These are phyloP conservation scores for Linderniella brevidens DNA, from an alignment of 257 asterid genomes.

Conservation along the genomic window DNA sequence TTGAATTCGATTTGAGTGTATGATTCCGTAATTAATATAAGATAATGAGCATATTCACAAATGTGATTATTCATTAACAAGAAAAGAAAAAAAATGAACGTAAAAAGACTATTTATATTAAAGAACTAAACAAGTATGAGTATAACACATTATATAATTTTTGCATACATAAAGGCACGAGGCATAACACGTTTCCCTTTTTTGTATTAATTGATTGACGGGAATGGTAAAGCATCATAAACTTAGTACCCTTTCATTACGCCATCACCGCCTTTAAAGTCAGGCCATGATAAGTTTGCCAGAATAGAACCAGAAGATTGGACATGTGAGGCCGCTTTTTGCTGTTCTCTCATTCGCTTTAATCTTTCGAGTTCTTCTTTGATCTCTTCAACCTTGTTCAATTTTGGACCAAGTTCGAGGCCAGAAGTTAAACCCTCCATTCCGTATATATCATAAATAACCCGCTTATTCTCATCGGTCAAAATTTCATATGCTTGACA, in stretches of 20 bases:
- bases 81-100: too few species aligned
- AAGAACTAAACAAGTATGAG: too few species aligned
- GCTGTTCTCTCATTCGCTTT: slow-evolving; percentile 49
- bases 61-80: too few species aligned
- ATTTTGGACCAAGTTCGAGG: slow-evolving; percentile 78
- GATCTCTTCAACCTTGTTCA: slow-evolving; percentile 68
- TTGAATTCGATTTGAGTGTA: slow-evolving; percentile 1
- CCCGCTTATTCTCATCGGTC: slow-evolving; percentile 59
- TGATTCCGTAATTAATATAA: not conserved
- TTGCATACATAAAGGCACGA: too few species aligned
- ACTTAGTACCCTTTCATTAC: slow-evolving; percentile 68
- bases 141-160: too few species aligned
- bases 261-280: slow-evolving; percentile 69
- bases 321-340: slow-evolving; percentile 41
- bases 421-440: slow-evolving; percentile 94
- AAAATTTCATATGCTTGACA: slow-evolving; percentile 95
- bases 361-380: slow-evolving; percentile 90
- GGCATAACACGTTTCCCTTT: too few species aligned
- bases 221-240: not conserved
- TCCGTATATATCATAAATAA: slow-evolving; percentile 84
- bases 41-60: not conserved
- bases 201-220: too few species aligned
- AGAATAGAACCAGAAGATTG: slow-evolving; percentile 68
- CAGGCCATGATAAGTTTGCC: slow-evolving; percentile 74
- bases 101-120: too few species aligned